phyloP scores from a whole-genome alignment of 257 asterid genomes.

The Petrea volubilis region DNA sequence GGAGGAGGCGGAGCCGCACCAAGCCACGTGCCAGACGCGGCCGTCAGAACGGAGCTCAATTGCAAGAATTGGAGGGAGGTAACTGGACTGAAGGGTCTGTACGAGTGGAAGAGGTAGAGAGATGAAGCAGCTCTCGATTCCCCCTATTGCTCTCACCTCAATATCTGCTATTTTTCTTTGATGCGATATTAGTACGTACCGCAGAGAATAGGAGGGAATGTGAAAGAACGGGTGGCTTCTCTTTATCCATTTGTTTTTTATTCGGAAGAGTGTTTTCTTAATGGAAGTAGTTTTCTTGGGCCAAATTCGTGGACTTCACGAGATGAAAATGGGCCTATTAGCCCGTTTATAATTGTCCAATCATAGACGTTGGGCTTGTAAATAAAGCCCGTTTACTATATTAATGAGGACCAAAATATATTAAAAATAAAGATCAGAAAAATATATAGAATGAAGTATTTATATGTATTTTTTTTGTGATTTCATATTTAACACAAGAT shows the following conservation, averaged over 20 bases:
- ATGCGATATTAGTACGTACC: neutral
- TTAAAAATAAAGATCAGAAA: too few relatives aligned
- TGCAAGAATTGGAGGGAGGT: constrained; percentile 88
- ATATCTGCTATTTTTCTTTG: neutral
- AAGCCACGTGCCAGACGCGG: constrained; percentile 73
- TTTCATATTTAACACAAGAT: too few relatives aligned
- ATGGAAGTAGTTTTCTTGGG: neutral
- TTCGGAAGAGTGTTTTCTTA: constrained; percentile 30
- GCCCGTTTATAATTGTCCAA: neutral
- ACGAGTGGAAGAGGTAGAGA: constrained; percentile 81
- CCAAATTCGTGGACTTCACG: neutral
- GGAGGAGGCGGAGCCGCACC: constrained; percentile 92
- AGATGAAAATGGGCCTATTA: neutral
- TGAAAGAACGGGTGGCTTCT: neutral
- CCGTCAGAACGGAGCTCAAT: constrained; percentile 63
- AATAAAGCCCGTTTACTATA: too few relatives aligned
- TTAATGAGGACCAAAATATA: too few relatives aligned
- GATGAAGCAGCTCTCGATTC: constrained; percentile 77
- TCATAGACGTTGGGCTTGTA: too few relatives aligned
- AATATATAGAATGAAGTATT: too few relatives aligned
- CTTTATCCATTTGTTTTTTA: constrained; percentile 19
- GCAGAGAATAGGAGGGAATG: constrained; percentile 12
- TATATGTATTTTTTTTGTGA: too few relatives aligned
- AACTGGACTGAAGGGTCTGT: constrained; percentile 76
- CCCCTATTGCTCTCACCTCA: constrained; percentile 72